phyloP scores from a whole-genome alignment of 768 basidiomycete genomes.

The Antrodiella citrinella region DNA sequence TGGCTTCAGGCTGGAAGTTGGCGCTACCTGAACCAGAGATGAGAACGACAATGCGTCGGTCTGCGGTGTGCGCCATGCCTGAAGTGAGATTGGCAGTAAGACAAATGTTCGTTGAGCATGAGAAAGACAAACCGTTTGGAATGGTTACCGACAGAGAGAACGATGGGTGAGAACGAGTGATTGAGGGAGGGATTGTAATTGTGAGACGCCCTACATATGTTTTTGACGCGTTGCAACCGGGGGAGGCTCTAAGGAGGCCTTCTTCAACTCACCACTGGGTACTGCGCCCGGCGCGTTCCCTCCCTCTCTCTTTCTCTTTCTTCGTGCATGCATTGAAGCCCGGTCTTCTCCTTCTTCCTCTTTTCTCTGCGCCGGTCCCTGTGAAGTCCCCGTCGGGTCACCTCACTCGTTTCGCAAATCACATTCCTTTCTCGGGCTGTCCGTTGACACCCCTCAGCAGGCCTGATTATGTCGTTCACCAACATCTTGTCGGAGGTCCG shows the following conservation, averaged over 20 bases:
- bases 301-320: background rate
- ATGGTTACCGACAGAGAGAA: background rate
- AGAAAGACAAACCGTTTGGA: too few relatives aligned
- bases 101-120: background rate
- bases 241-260: background rate
- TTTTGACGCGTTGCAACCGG: background rate
- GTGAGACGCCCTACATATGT: too few relatives aligned
- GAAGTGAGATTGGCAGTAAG: background rate
- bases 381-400: background rate
- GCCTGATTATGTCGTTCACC: background rate
- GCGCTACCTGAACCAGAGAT: constrained; percentile 56
- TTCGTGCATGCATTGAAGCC: background rate
- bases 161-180: background rate
- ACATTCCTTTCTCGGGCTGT: background rate
- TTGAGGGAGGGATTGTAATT: background rate
- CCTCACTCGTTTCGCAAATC: background rate
- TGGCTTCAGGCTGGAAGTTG: background rate
- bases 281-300: background rate
- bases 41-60: constrained; percentile 43
- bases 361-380: background rate
- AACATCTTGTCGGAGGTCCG: background rate
- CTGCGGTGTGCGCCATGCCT: constrained; percentile 9
- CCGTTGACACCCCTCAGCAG: background rate
- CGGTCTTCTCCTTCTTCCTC: background rate
- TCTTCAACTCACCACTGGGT: too few relatives aligned